A percentile compares a stretch with the other conserved stretches of the same genome.
phyloP scores from a whole-genome alignment of 106 monocot species.

The Amphibolis antarctica region DNA sequence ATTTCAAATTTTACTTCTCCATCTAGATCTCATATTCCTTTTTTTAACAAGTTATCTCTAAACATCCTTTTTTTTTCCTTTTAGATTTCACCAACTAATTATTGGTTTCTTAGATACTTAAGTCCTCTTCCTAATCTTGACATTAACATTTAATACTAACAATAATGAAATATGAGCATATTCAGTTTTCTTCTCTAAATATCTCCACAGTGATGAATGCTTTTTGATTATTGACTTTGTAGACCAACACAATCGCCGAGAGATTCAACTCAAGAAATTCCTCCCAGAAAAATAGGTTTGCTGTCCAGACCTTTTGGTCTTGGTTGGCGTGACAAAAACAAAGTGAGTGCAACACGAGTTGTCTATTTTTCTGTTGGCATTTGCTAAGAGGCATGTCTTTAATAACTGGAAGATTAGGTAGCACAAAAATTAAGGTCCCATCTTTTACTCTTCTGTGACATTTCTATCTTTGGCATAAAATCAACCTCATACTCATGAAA shows the following conservation, averaged over 20 bases:
- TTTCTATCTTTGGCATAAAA: background rate
- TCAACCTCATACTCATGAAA: background rate
- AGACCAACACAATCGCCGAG: constrained; percentile 24
- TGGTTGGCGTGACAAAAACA: constrained; percentile 80
- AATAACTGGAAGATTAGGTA: background rate
- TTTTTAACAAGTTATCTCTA: too few species aligned
- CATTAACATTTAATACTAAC: too few species aligned
- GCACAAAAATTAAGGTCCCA: background rate
- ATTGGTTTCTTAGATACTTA: too few species aligned
- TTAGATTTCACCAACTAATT: too few species aligned
- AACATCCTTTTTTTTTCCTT: too few species aligned
- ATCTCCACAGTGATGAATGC: background rate
- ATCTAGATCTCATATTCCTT: too few species aligned
- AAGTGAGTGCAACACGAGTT: constrained; percentile 36
- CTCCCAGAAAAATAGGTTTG: constrained; percentile 39
- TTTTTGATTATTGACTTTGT: constrained; percentile 8
- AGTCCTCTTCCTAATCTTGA: too few species aligned
- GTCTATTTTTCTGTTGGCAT: too few species aligned
- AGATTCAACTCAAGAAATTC: constrained; percentile 28
- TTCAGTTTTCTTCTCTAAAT: background rate
- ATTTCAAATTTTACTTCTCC: too few species aligned
- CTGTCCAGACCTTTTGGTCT: constrained; percentile 72
- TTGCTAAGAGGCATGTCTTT: too few species aligned
- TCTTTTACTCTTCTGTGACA: background rate
- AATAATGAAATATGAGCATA: background rate